Conservation (phyloP, 108 stramenopile species). For the Cyclotella kingstonii region DNA sequence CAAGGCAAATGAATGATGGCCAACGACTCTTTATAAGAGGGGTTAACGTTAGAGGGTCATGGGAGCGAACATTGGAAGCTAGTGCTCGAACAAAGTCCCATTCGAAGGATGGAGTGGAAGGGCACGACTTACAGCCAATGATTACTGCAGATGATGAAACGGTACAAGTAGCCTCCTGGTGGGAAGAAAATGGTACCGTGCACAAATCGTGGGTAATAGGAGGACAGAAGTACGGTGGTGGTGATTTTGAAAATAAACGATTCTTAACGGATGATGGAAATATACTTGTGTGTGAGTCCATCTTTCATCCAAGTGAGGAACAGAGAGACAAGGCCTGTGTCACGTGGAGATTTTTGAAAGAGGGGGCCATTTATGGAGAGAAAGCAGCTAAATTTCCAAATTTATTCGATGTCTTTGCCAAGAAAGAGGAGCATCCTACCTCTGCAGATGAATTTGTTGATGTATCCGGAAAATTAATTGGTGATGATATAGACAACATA, state of each 20-base stretch:
- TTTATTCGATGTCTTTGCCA: slow-evolving; percentile 34
- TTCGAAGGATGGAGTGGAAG: slow-evolving; percentile 25
- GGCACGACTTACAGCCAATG: slow-evolving; percentile 41
- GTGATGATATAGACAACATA: too few species aligned
- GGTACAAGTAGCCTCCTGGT: slow-evolving; percentile 75
- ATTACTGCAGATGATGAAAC: slow-evolving; percentile 68
- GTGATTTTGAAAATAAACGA: slow-evolving; percentile 73
- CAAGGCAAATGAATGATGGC: slow-evolving; percentile 60
- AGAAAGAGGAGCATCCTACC: slow-evolving; percentile 21
- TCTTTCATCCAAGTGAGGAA: slow-evolving; percentile 63
- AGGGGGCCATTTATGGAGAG: slow-evolving; percentile 47
- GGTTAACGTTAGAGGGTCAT: slow-evolving; percentile 68
- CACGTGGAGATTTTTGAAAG: slow-evolving; percentile 42
- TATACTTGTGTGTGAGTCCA: slow-evolving; percentile 65
- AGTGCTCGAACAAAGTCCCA: background rate
- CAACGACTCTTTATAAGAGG: slow-evolving; percentile 57
- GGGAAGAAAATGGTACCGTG: slow-evolving; percentile 68
- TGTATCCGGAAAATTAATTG: background rate
- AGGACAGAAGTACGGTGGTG: slow-evolving; percentile 70
- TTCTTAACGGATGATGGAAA: slow-evolving; percentile 55
- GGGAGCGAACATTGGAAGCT: slow-evolving; percentile 66
- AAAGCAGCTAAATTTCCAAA: slow-evolving; percentile 33
- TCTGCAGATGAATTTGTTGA: slow-evolving; percentile 12
- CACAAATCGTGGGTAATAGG: slow-evolving; percentile 78
- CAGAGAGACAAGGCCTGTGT: slow-evolving; percentile 37